These are phyloP conservation scores for Spiraea crenata DNA, from an alignment of 331 rosid species.

Conservation along the genomic window DNA sequence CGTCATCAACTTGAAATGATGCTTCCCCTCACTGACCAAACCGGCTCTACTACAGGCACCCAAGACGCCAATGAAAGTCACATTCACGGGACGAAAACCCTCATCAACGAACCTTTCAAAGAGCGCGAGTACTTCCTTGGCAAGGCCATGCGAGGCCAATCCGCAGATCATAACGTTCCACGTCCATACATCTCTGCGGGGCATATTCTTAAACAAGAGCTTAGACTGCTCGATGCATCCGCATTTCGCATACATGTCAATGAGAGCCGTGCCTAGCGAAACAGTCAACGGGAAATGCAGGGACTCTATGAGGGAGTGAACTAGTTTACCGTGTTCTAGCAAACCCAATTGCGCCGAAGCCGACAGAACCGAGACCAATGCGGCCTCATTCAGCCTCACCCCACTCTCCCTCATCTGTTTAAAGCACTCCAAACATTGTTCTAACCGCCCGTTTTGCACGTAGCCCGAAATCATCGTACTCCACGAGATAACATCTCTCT, in stretches of 20 bases:
- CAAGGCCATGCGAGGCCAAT: constrained; percentile 62
- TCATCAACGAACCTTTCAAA: constrained; percentile 46
- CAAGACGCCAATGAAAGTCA: constrained; percentile 70
- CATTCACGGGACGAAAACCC: constrained; percentile 52
- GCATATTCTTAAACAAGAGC: constrained; percentile 48
- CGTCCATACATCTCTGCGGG: constrained; percentile 48
- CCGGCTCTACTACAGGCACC: constrained; percentile 79
- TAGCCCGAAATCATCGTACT: constrained; percentile 68
- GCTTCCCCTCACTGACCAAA: constrained; percentile 54
- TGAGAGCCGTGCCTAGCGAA: constrained; percentile 56
- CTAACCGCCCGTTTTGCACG: constrained; percentile 57
- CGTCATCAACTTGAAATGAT: constrained; percentile 57
- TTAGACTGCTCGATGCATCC: constrained; percentile 65
- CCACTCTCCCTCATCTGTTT: constrained; percentile 45
- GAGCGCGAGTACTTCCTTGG: constrained; percentile 47
- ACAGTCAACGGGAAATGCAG: constrained; percentile 44
- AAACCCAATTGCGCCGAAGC: constrained; percentile 65
- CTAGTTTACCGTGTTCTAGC: constrained; percentile 50
- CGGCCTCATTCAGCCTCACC: constrained; percentile 57
- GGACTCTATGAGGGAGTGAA: constrained; percentile 50
- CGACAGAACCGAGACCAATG: constrained; percentile 52
- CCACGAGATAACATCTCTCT: constrained; percentile 72
- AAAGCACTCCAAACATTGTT: constrained; percentile 61
- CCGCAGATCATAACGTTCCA: constrained; percentile 91
- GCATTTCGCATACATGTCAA: constrained; percentile 87